These are phyloP conservation scores for Inga laurina DNA, from an alignment of 306 rosid genomes.

Conservation along the genomic window DNA sequence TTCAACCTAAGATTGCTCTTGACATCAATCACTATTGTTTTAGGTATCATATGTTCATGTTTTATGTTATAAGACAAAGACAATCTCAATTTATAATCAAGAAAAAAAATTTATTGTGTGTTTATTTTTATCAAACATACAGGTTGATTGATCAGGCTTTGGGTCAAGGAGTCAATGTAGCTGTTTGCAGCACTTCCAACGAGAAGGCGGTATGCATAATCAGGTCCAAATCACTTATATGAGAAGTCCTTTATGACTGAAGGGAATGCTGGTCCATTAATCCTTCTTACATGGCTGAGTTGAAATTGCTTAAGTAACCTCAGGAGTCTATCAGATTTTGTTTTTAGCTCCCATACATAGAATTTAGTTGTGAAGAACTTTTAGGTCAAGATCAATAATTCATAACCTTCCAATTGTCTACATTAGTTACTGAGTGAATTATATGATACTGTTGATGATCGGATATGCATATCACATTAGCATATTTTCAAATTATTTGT, in stretches of 20 bases:
- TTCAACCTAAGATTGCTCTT: neutral
- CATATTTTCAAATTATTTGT: neutral
- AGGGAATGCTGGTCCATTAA: conserved; percentile 2
- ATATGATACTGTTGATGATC: conserved; percentile 4
- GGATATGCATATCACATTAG: neutral
- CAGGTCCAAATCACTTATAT: conserved; percentile 44
- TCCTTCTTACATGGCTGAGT: conserved; percentile 25
- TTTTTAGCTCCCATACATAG: neutral
- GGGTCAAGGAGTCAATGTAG: conserved; percentile 83
- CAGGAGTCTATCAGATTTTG: neutral
- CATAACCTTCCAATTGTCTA: conserved; percentile 7
- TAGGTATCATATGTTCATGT: neutral
- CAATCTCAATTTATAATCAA: conserved; percentile 2
- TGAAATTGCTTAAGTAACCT: neutral
- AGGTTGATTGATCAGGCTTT: conserved; percentile 96
- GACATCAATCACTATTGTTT: neutral
- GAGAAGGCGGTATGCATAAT: conserved; percentile 98
- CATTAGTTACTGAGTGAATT: conserved; percentile 23
- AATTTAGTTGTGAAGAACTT: neutral
- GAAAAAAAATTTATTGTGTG: conserved; percentile 11
- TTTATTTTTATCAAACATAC: conserved; percentile 32
- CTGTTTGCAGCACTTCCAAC: conserved; percentile 97
- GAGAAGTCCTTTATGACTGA: conserved; percentile 16
- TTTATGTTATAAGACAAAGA: conserved; percentile 15
- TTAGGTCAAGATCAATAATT: neutral